These are phyloP conservation scores for Neoboletus brunneissimus DNA, from an alignment of 768 basidiomycete species.

Conservation along the genomic window DNA sequence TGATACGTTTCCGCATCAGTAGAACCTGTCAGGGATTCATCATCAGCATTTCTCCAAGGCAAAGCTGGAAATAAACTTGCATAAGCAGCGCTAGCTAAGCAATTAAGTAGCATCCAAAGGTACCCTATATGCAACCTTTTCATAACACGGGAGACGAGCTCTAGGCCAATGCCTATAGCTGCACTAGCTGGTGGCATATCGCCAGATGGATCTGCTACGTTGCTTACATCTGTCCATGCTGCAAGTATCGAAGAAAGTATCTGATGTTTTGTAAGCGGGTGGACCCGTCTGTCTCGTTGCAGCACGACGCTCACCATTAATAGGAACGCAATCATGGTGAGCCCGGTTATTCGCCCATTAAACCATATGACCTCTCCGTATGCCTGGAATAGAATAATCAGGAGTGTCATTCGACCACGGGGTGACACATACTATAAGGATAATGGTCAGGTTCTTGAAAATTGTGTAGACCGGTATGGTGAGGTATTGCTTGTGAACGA, in stretches of 20 bases:
- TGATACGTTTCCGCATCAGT: slow-evolving; percentile 95
- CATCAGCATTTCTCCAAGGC: slow-evolving; percentile 3
- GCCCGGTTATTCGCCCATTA: slow-evolving; percentile 79
- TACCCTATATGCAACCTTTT: slow-evolving; percentile 76
- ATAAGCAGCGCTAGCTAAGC: slow-evolving; percentile 85
- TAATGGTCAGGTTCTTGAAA: slow-evolving; percentile 99
- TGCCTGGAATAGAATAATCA: slow-evolving; percentile 49
- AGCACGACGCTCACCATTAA: slow-evolving; percentile 67
- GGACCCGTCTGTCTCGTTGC: not conserved
- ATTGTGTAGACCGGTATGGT: slow-evolving; percentile 98
- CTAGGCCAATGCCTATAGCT: slow-evolving; percentile 28
- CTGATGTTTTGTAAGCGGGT: slow-evolving; percentile 36
- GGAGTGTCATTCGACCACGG: not conserved
- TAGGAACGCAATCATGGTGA: slow-evolving; percentile 86
- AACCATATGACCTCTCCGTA: slow-evolving; percentile 99
- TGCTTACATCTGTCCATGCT: slow-evolving; percentile 84
- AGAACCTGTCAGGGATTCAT: slow-evolving; percentile 60
- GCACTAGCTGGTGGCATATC: slow-evolving; percentile 26
- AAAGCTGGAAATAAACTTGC: slow-evolving; percentile 43
- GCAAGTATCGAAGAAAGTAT: slow-evolving; percentile 92
- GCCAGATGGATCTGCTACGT: slow-evolving; percentile 33
- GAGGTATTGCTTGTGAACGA: slow-evolving; percentile 78
- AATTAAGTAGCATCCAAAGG: slow-evolving; percentile 95
- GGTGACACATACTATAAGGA: slow-evolving; percentile 73
- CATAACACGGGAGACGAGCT: slow-evolving; percentile 45